Evolutionary conservation across 495 filamentous ascomycete genomes (phyloP), one percentile per base, ranked within the genome.

Genomic region (Tuber umbilicatum): DNA sequence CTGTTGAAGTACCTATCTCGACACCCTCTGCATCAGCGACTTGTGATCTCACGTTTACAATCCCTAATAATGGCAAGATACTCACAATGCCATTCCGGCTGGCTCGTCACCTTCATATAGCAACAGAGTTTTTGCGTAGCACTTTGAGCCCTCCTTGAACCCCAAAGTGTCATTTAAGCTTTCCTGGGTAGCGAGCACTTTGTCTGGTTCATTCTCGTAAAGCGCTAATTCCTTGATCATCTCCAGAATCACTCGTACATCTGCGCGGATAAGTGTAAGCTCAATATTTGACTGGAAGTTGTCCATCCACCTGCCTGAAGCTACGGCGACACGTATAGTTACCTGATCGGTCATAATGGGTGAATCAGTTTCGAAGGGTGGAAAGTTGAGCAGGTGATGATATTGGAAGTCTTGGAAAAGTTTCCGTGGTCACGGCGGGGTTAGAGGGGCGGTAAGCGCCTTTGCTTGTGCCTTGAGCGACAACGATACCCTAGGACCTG

Each of bases 151-250:
- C 67, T 84, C 76, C 68, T 83, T 88, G 83, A 95, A 94, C 64
- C 92, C 92, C 83, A 99, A 91, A 60, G 93, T 97, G 27, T 85
- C 83, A 21, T 87, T 85, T 64, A 99, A 92, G 40, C 88, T 88
- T 31, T 86, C 85, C 60, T 91, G 87, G 75, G 93, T 98, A 12
- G 95, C 94, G 78, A 91, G 86, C 75, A 97, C 94, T 73, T 88
- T 85, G 81, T 91, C 85, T 27, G 90, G 86, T 85, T 90, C 89
- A 37, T 91, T 85, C 84, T 97, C 93, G 85, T 97, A 97, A 79
- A 89, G 87, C 76, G 95, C 94, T 7, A 98, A 89, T 80, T 95
- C 94, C 73, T 89, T 89, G 84, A 99, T 96, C 78, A 97, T 85
- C 75, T 89, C 83, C 75, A 97, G 89, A 83, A 98, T 97, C 21